phyloP scores from a whole-genome alignment of 345 rosid species.

The Limnanthes douglasii region DNA sequence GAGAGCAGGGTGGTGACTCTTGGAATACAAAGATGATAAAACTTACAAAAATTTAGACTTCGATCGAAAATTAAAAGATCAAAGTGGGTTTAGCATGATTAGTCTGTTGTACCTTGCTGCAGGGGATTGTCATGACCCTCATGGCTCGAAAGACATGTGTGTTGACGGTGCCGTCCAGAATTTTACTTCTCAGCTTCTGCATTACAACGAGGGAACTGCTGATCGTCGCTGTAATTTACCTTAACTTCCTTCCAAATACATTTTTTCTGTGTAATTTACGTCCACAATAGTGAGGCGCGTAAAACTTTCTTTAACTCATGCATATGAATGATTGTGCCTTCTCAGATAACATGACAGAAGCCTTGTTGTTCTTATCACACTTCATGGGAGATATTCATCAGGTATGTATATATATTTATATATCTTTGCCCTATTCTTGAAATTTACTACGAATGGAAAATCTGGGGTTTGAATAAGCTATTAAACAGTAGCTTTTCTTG shows the following conservation, averaged over 20 bases:
- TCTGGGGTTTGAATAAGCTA: neutral
- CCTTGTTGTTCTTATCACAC: constrained; percentile 82
- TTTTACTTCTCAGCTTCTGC: constrained; percentile 82
- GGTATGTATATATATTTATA: constrained; percentile 24
- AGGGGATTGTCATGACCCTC: constrained; percentile 85
- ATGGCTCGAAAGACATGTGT: constrained; percentile 48
- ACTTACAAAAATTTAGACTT: too few species aligned
- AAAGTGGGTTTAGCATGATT: neutral
- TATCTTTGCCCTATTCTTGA: neutral
- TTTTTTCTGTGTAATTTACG: neutral
- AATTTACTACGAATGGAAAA: neutral
- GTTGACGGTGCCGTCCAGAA: constrained; percentile 81
- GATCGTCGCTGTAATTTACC: constrained; percentile 90
- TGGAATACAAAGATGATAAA: too few species aligned
- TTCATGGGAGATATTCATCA: constrained; percentile 96
- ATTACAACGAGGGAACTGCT: constrained; percentile 65
- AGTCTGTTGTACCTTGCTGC: neutral
- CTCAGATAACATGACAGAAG: constrained; percentile 95
- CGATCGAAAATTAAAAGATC: neutral
- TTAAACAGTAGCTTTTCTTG: neutral
- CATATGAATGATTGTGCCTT: too few species aligned
- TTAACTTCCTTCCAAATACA: too few species aligned
- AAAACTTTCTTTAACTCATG: too few species aligned
- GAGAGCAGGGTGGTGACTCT: neutral
- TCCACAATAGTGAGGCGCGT: too few species aligned